Base-by-base conservation (phyloP, 139 green algal genomes). In the Marvania coccoides region DNA sequence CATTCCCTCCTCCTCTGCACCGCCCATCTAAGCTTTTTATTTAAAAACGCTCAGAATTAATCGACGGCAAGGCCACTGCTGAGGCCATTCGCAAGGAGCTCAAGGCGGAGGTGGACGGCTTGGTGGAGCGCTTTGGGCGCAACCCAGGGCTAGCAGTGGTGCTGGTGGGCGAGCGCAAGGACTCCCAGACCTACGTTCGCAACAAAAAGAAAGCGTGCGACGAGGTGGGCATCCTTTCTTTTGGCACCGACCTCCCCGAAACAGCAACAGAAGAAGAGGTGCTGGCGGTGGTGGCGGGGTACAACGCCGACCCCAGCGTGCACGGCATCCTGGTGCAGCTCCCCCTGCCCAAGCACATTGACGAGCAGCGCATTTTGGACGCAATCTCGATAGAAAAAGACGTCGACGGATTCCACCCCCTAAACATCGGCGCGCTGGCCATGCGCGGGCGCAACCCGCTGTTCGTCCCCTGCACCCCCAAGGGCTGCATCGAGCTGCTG, bases 151-250 rank as follows among this genome's bases (percentile, higher is more conserved):
- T 99, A 37, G 94, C 94, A 7, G 94, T 99, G 2, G 88, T 99
- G 1, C 84, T 99, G 8, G 94, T 99, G 7, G 94, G 94, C 7
- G 77, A 88, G 54, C 81, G 94, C 51, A 95, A 95, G 63, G 94
- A 99, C 76, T 96, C 87, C 19, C 81, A 97, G 69, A 98, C 94
- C 0, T 99, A 99, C 70, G 94, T 99, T 12, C 80, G 91, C 36
- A 96, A 84, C 79, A 98, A 98, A 80, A 85, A 87, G 34, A 95
- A 94, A 73, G 90, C 85, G 5, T 97, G 92, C 65, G 84, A 86
- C 34, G 90, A 98, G 72, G 87, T 91, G 29, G 93, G 93, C 55
- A 96, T 98, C 48, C 61, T 61, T 2, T 96, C 86, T 6, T 96
- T 95, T 65, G 85, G 80, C 6, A 79, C 77, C 8, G 85, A 96